Percentiles rank a stretch among this genome's conserved stretches.
phyloP scores from a whole-genome alignment of 345 rosid species.

The Gossypium rotundifolium region DNA sequence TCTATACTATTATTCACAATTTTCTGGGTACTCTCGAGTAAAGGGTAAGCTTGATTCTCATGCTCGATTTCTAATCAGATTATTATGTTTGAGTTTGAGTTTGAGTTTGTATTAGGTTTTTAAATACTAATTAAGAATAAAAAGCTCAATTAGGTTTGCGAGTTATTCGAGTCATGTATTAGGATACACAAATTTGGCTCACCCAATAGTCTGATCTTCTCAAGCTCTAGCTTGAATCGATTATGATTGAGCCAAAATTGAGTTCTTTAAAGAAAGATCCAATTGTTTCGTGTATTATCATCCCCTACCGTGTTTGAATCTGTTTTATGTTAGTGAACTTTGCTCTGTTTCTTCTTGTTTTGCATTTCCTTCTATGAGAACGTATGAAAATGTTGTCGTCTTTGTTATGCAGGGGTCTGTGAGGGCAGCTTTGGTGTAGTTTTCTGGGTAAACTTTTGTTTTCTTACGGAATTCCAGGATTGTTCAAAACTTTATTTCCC shows the following conservation, averaged over 20 bases:
- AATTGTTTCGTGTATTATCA: no score
- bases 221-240: neutral
- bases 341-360: neutral
- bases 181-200: neutral
- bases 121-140: neutral
- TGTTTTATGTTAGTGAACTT: neutral
- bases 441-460: neutral
- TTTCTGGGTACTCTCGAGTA: neutral
- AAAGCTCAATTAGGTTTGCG: neutral
- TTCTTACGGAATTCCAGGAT: slow-evolving; percentile 5
- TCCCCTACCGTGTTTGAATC: no score
- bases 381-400: neutral
- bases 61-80: neutral
- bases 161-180: neutral
- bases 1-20: neutral
- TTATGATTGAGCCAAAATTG: neutral
- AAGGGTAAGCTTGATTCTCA: neutral
- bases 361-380: neutral
- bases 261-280: neutral
- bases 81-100: neutral
- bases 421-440: slow-evolving; percentile 11
- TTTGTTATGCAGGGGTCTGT: slow-evolving; percentile 33
- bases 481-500: neutral
- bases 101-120: neutral
- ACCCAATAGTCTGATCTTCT: neutral